Base-by-base conservation (phyloP, 495 filamentous ascomycete genomes). In the Neohortaea acidophila region DNA sequence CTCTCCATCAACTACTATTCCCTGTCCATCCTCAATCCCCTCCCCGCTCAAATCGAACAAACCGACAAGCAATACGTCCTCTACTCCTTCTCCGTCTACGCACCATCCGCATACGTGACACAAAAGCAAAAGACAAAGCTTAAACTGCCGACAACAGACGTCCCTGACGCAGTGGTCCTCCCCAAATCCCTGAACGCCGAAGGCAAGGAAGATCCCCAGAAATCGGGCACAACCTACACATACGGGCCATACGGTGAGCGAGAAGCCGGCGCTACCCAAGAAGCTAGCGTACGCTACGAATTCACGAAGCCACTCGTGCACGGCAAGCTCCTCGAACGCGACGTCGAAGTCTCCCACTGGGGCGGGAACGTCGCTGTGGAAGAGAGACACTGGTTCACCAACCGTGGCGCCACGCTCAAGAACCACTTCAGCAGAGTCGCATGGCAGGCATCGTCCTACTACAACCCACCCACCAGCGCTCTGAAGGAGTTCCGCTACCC, bases 331-430 rank as follows among this genome's bases (percentile, higher is more conserved):
- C 64, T 94, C 29, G 81, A 94, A 65, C 76, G 89, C 18, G 85
- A 94, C 50, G 61, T 97, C 40, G 87, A 96, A 58, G 79, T 96
- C 44, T 89, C 81, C 49, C 91, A 96, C 57, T 97, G 89, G 89
- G 89, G 89, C 44, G 91, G 89, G 18, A 96, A 96, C 56, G 60
- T 96, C 27, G 89, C 87, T 0, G 79, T 80, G 19, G 91, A 97
- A 57, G 89, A 97, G 58, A 75, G 84, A 34, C 94, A 94, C 66
- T 81, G 75, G 60, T 70, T 94, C 47, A 70, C 70, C 52, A 92
- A 96, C 67, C 71, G 76, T 35, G 89, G 73, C 40, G 92, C 89
- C 12, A 69, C 77, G 54, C 76, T 97, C 23, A 70, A 75, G 23
- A 73, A 75, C 39, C 77, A 87, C 10, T 97, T 97, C 68, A 77